These are phyloP conservation scores for Trametes pubescens DNA, from an alignment of 1,284 basidiomycete species.

Conservation along the genomic window DNA sequence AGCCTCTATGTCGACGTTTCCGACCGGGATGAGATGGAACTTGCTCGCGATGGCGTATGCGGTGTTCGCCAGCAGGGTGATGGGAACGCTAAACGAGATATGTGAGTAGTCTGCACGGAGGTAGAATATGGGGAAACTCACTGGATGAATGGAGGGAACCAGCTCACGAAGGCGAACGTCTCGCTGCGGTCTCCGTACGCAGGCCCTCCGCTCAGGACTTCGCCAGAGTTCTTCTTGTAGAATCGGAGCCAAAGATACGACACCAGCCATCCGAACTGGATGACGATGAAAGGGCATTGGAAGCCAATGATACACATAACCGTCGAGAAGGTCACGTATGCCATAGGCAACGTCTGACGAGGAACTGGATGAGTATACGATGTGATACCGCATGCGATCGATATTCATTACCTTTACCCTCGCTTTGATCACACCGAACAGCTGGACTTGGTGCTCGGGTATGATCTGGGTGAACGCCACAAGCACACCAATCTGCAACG, in stretches of 20 bases:
- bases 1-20: constrained; percentile 71
- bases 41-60: constrained; percentile 77
- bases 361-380: background rate
- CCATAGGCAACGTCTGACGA: constrained; percentile 86
- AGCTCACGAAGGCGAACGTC: constrained; percentile 94
- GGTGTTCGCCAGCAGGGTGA: constrained; percentile 74
- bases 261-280: constrained; percentile 98
- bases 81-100: constrained; percentile 56
- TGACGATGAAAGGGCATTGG: constrained; percentile 94
- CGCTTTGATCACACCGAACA: constrained; percentile 86
- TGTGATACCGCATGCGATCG: constrained; percentile 11
- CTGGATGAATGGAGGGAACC: constrained; percentile 97
- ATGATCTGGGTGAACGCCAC: constrained; percentile 98
- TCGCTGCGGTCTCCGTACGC: constrained; percentile 93
- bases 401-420: constrained; percentile 82
- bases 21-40: constrained; percentile 81
- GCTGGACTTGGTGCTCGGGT: constrained; percentile 96
- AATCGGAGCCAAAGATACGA: constrained; percentile 96
- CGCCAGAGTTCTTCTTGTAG: constrained; percentile 84
- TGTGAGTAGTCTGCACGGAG: background rate
- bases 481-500: constrained; percentile 88
- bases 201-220: constrained; percentile 63
- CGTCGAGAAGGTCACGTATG: constrained; percentile 91
- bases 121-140: constrained; percentile 54
- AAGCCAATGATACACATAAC: constrained; percentile 89